Evolutionary conservation across 352 stramenopile genomes (phyloP), one percentile per base, ranked within the genome.

Genomic region (Phytophthora syringae): DNA sequence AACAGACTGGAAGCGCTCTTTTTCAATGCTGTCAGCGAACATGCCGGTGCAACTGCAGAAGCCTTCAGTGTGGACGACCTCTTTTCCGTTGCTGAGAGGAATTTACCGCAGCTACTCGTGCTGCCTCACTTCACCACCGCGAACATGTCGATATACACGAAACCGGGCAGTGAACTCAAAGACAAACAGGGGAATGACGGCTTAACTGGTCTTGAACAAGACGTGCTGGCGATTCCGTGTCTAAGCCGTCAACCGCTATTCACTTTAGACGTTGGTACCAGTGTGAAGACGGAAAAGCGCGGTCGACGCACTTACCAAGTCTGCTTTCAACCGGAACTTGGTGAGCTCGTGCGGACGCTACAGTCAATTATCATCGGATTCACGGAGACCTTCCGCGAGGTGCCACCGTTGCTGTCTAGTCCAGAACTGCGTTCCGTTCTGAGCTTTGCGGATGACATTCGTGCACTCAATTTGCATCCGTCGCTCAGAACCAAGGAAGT

Each of bases 371-470:
- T 91, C 11, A 52, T 39, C 1, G 66, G 58, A 7, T 81, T 88
- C 21, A 72, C 78, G 0, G 70, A 84, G 28, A 21, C 63, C 2
- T 89, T 88, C 24, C 70, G 67, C 3, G 40, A 60, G 0, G 72
- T 91, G n/a, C 64, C 73, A 2, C 57, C 80, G 1, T 43, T 89
- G 4, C 44, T 79, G 0, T 56, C 69, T 0, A 77, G 77, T 25
- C 67, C 71, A 0, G 79, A 85, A 5, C 65, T 91, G 27, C 64
- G 57, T 1, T 67, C 77, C 2, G 64, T 88, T 12, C 52, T 91
- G 21, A 65, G 66, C 4, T 91, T 91, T 61, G 70, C 76, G 0
- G 56, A 79, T 15, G 67, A 89, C 27, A 80, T 84, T n/a, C 74
- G 70, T 28, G 71, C 80, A 6, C 60, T 76, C 7, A 64, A 64